Conservation (phyloP, 495 filamentous ascomycete genomes). For the Niebla homalea region DNA sequence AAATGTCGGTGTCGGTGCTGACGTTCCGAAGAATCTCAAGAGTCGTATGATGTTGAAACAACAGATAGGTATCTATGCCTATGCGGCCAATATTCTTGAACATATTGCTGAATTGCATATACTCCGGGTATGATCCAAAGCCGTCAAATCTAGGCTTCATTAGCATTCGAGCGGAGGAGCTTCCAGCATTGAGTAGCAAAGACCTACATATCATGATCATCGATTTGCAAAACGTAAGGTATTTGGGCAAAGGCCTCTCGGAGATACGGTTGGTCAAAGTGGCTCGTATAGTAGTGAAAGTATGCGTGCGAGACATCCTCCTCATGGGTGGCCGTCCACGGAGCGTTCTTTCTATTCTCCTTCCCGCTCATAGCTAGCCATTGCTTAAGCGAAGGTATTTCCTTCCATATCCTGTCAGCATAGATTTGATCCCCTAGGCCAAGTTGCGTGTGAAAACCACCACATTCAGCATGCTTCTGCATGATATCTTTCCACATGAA, state of each 20-base stretch:
- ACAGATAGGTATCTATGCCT: conserved; percentile 97
- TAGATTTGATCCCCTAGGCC: conserved; percentile 92
- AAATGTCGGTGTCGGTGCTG: conserved; percentile 74
- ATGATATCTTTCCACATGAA: conserved; percentile 99
- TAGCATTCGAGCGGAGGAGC: neutral
- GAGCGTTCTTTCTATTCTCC: conserved; percentile 76
- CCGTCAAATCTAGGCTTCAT: conserved; percentile 64
- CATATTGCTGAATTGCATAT: conserved; percentile 94
- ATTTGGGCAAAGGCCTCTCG: conserved; percentile 96
- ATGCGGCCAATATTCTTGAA: conserved; percentile 97
- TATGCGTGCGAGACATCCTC: conserved; percentile 92
- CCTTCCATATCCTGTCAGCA: conserved; percentile 91
- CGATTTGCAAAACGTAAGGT: conserved; percentile 80
- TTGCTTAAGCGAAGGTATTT: conserved; percentile 81
- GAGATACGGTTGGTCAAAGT: conserved; percentile 90
- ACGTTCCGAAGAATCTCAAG: conserved; percentile 83
- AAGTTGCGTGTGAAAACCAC: conserved; percentile 87
- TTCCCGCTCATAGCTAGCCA: conserved; percentile 86
- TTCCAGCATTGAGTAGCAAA: neutral
- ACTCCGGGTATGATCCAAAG: conserved; percentile 93
- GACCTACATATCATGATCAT: conserved; percentile 98
- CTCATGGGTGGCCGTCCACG: conserved; percentile 86
- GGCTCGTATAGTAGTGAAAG: conserved; percentile 96
- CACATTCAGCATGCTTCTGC: conserved; percentile 91
- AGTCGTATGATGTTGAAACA: conserved; percentile 97